Conservation (phyloP, 208 protist species). For the Acanthamoeba castellanii region DNA sequence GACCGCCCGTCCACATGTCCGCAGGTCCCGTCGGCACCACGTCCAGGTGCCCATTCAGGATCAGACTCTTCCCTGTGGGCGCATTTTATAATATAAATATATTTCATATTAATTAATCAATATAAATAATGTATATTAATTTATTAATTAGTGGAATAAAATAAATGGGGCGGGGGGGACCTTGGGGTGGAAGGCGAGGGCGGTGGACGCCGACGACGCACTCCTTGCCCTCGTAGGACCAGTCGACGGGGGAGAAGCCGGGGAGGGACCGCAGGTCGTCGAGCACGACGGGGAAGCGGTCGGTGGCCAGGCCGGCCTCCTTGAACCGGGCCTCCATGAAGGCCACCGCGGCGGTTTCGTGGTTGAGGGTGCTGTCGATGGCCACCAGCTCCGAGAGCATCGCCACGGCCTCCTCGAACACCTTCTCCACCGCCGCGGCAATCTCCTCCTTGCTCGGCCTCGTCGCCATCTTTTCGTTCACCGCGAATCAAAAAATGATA, state of each 20-base stretch:
- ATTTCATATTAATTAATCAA: not conserved
- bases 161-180: not conserved
- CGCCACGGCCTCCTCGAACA: slow-evolving; percentile 77
- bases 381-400: slow-evolving; percentile 80
- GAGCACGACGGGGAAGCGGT: slow-evolving; percentile 75
- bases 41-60: slow-evolving; percentile 84
- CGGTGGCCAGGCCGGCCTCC: slow-evolving; percentile 57
- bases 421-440: slow-evolving; percentile 71
- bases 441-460: slow-evolving; percentile 79
- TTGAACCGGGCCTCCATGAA: slow-evolving; percentile 80
- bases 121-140: not conserved
- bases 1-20: slow-evolving; percentile 75
- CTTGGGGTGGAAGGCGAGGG: slow-evolving; percentile 24
- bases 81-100: not conserved
- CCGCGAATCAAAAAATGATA: not conserved
- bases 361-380: slow-evolving; percentile 78
- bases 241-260: slow-evolving; percentile 82
- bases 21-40: slow-evolving; percentile 83
- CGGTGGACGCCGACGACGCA: slow-evolving; percentile 78
- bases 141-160: not conserved
- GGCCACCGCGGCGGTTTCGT: slow-evolving; percentile 73
- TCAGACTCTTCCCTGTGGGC: slow-evolving; percentile 80
- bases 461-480: not conserved
- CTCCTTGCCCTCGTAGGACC: slow-evolving; percentile 81
- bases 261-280: slow-evolving; percentile 75